Base-by-base conservation (phyloP, 1,284 basidiomycete species). In the Ganoderma lingzhi region DNA sequence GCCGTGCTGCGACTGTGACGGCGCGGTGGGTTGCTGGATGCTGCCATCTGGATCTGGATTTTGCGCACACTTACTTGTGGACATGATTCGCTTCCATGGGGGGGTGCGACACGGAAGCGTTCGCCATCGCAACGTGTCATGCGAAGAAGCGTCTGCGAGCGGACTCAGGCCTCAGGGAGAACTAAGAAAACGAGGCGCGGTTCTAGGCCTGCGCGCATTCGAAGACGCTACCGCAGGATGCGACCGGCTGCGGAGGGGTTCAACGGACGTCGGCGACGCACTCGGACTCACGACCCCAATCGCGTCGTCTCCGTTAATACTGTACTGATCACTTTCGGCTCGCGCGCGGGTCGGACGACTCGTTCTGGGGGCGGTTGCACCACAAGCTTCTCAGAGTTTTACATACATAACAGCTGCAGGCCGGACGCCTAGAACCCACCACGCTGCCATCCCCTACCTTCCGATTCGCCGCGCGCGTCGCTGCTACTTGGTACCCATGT, bases 391-490 rank as follows among this genome's bases (percentile, higher is more conserved):
- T 35, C 56, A 39, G 15, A 35, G 56, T 35, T 59, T 14, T 23
- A 23, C 23, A 23, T 23, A 23, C 23, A 23, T 23, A 41, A 2
- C 39, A 41, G 39, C 32, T 8, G 19, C 19, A 37, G 55, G 32
- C 30, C 17, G 55, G 55, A 32, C 56, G 35, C 56, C 32, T 37
- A 10, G 56, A 58, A 23, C 35, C 2, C 2, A 37, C 17, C 35
- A 37, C 17, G 35, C 56, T n/a, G 39, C 56, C 56, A 59, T 59
- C 56, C 35, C 56, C 19, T 59, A 10, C 56, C 19, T 39, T 39
- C 56, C 56, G 56, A 59, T 59, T 59, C 56, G 56, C 56, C 55
- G 55, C 55, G 32, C 55, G 55, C 55, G 53, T 17, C 28, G 53
- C 19, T 48, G 6, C 45, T 12, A 19, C 5, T 51, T 8, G 48